Conservation (phyloP, 2,329 filamentous ascomycete species). For the Herpotrichia juniperi region DNA sequence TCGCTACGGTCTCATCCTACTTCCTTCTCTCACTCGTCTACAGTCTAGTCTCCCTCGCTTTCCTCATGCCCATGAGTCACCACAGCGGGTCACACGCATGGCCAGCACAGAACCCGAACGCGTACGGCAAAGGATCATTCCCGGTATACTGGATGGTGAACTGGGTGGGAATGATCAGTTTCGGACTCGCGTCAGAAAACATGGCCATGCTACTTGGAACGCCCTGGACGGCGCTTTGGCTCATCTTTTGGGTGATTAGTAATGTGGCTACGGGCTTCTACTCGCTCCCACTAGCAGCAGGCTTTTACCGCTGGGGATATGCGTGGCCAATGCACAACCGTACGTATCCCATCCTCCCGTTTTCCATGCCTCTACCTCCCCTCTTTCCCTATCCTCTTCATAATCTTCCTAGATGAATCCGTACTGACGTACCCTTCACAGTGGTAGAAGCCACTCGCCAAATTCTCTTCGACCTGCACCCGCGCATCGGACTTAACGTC, state of each 20-base stretch:
- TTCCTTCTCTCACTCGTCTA: conserved; percentile 67
- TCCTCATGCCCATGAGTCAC: conserved; percentile 65
- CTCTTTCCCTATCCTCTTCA: neutral
- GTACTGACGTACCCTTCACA: conserved; percentile 16
- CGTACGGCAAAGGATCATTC: conserved; percentile 64
- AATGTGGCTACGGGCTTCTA: conserved; percentile 69
- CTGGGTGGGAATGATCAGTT: conserved; percentile 65
- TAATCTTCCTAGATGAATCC: neutral
- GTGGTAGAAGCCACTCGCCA: conserved; percentile 65
- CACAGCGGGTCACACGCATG: conserved; percentile 51
- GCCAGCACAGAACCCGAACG: conserved; percentile 56
- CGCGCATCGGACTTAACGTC: conserved; percentile 64
- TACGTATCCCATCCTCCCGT: conserved; percentile 28
- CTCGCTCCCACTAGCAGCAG: conserved; percentile 60
- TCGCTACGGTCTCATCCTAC: conserved; percentile 63
- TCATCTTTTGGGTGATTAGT: conserved; percentile 71
- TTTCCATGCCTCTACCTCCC: neutral
- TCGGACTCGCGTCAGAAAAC: conserved; percentile 69
- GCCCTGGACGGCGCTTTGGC: conserved; percentile 66
- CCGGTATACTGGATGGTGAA: conserved; percentile 69
- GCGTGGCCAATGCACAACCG: conserved; percentile 68
- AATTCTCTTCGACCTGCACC: conserved; percentile 65
- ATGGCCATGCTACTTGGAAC: conserved; percentile 67
- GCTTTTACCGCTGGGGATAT: conserved; percentile 67
- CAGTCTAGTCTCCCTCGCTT: conserved; percentile 66